Evolutionary conservation across 768 basidiomycete species (phyloP).

Genomic region (Gymnopilus dilepis): DNA sequence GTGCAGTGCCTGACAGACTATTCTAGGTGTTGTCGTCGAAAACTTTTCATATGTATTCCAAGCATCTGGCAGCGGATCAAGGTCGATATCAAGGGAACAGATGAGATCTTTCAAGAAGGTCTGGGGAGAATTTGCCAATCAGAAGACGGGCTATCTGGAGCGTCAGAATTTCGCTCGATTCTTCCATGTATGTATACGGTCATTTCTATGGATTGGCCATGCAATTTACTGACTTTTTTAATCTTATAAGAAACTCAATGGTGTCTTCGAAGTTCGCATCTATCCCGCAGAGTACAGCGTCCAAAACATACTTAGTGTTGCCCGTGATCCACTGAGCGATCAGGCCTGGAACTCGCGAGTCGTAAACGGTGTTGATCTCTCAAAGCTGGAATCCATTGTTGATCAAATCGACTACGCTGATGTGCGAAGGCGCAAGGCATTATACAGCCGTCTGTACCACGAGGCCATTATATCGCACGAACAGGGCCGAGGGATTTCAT

Average conservation of each 20-base stretch:
- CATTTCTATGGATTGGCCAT: not conserved
- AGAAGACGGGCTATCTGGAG: conserved; percentile 79
- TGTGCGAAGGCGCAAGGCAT: conserved; percentile 68
- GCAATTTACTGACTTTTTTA: conserved; percentile 13
- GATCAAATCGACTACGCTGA: conserved; percentile 65
- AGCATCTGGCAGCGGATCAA: conserved; percentile 78
- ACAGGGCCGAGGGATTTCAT: conserved; percentile 82
- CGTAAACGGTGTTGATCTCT: conserved; percentile 63
- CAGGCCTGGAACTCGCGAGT: conserved; percentile 39
- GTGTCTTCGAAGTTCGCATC: conserved; percentile 87
- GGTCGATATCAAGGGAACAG: conserved; percentile 84
- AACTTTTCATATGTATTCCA: conserved; percentile 97
- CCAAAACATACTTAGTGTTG: conserved; percentile 59
- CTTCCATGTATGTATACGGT: conserved; percentile 66
- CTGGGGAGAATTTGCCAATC: conserved; percentile 86
- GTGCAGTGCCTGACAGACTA: not conserved
- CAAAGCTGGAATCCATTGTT: conserved; percentile 62
- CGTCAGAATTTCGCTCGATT: conserved; percentile 75
- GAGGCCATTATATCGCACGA: conserved; percentile 82
- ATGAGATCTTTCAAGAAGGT: conserved; percentile 95
- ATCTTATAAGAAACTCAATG: conserved; percentile 70
- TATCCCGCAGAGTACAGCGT: conserved; percentile 77
- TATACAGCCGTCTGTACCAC: conserved; percentile 82
- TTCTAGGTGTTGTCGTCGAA: conserved; percentile 87
- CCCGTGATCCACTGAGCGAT: conserved; percentile 43